phyloP scores from a whole-genome alignment of 768 basidiomycete genomes.

The Suillus lakei region DNA sequence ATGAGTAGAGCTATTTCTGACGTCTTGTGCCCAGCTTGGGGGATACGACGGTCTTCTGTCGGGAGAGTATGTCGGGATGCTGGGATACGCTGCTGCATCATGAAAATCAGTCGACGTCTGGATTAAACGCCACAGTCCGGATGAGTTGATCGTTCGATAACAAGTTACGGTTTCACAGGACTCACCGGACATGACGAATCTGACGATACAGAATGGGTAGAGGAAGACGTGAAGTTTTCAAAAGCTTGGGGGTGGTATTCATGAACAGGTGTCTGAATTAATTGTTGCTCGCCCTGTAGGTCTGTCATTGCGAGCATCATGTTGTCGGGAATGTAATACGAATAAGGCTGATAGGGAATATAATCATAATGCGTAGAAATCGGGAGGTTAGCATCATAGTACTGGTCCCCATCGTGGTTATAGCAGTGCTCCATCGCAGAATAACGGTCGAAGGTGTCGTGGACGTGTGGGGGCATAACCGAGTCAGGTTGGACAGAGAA shows the following conservation, averaged over 20 bases:
- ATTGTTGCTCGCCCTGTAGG: slow-evolving; percentile 27
- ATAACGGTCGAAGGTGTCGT: slow-evolving; percentile 25
- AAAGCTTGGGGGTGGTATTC: slow-evolving; percentile 20
- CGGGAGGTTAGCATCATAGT: slow-evolving; percentile 25
- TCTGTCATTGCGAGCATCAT: slow-evolving; percentile 30
- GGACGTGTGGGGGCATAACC: slow-evolving; percentile 30
- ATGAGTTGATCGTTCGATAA: not conserved
- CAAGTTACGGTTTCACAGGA: slow-evolving; percentile 1
- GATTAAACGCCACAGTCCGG: not conserved
- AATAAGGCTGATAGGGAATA: slow-evolving; percentile 15
- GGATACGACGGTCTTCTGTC: slow-evolving; percentile 25
- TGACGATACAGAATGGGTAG: slow-evolving; percentile 13
- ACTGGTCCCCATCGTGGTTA: slow-evolving; percentile 22
- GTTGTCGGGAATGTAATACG: slow-evolving; percentile 35
- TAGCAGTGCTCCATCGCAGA: slow-evolving; percentile 13
- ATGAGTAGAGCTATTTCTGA: slow-evolving; percentile 22
- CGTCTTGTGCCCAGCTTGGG: slow-evolving; percentile 28
- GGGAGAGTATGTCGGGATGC: slow-evolving; percentile 24
- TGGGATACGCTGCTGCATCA: slow-evolving; percentile 10
- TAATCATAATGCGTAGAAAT: slow-evolving; percentile 14
- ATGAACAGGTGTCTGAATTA: slow-evolving; percentile 30
- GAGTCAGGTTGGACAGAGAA: slow-evolving; percentile 12
- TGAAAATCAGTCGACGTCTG: slow-evolving; percentile 3
- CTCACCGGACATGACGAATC: slow-evolving; percentile 17
- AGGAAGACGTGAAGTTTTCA: slow-evolving; percentile 20